Base-by-base conservation (phyloP, 169 alveolate species). In the Eimeria acervulina region DNA sequence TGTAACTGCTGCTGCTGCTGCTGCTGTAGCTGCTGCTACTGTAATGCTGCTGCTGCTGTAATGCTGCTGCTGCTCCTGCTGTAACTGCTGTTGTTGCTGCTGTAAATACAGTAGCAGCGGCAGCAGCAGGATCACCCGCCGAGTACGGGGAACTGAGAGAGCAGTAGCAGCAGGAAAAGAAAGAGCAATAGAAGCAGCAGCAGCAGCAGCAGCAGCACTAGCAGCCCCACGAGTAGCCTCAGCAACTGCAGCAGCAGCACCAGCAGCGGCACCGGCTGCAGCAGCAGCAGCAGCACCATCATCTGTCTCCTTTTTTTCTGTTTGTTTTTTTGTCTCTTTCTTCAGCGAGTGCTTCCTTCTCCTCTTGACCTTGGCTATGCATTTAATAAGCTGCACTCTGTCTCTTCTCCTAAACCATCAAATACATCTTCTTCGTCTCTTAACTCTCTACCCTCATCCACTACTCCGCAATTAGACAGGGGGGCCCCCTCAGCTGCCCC, bases 1-100 rank as follows among this genome's bases (percentile, higher is more conserved):
- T 68, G 80, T 40, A 19, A 40, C 80, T 68, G 80, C 80, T 68
- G 80, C 80, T 68, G 36, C 42, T 68, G 42, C 80, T 68, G 80
- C 80, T 68, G 80, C 80, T 68, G 42, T 33, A 1, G 40, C 36
- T 68, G 80, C 42, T 68, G 80, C 80, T 68, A 40, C 80, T 68
- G 42, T 15, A 1, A 15, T 17, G 80, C 80, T 68, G 87, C 87
- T 33, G 87, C 59, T 33, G 87, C 87, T 33, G 87, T 42, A n/a
- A n/a, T n/a, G n/a, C n/a, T 33, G 87, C 87, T 21, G 87, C 59
- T 21, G 87, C 87, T 33, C 19, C 17, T 5, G 59, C 2, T 4
- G 61, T 31, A 10, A 10, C 52, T 33, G 87, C 31, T 10, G 87
- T 10, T 33, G 59, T 2, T 33, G 87, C 87, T 33, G 55, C 61